Conservation (phyloP, 2,329 filamentous ascomycete genomes). For the Myriosclerotinia scirpicola region DNA sequence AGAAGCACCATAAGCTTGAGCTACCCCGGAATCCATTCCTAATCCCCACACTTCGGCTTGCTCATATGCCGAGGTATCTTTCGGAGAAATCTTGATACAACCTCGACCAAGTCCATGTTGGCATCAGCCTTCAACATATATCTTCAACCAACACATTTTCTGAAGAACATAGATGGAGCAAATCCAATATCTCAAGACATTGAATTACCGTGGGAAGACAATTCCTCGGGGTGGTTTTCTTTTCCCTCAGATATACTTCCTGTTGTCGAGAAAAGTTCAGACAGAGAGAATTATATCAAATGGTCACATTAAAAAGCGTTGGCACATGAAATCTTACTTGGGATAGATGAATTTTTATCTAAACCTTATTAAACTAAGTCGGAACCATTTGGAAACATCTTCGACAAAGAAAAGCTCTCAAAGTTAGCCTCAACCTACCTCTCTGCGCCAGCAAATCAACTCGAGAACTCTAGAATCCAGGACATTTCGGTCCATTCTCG, state of each 20-base stretch:
- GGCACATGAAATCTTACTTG: not conserved
- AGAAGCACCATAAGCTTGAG: constrained; percentile 37
- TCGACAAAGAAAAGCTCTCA: not conserved
- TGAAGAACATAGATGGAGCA: too few species aligned
- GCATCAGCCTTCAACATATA: not conserved
- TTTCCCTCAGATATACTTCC: not conserved
- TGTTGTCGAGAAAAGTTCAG: not conserved
- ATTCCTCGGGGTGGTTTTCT: not conserved
- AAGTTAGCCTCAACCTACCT: constrained; percentile 22
- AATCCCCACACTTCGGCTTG: constrained; percentile 20
- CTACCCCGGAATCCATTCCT: constrained; percentile 21
- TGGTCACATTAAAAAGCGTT: not conserved
- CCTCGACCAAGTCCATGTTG: not conserved
- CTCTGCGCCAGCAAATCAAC: constrained; percentile 20
- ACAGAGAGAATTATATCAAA: not conserved
- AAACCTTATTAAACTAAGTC: constrained; percentile 2
- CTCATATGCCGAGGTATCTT: constrained; percentile 21
- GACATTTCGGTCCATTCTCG: constrained; percentile 25
- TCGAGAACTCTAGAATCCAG: constrained; percentile 20
- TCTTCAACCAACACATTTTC: too few species aligned
- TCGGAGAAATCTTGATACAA: not conserved
- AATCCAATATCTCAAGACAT: too few species aligned
- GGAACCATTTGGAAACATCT: not conserved
- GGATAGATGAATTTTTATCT: constrained; percentile 16
- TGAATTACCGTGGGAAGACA: too few species aligned